These are phyloP conservation scores for Paraglomus occultum DNA, from an alignment of 192 early-diverging fungal species.

Conservation along the genomic window DNA sequence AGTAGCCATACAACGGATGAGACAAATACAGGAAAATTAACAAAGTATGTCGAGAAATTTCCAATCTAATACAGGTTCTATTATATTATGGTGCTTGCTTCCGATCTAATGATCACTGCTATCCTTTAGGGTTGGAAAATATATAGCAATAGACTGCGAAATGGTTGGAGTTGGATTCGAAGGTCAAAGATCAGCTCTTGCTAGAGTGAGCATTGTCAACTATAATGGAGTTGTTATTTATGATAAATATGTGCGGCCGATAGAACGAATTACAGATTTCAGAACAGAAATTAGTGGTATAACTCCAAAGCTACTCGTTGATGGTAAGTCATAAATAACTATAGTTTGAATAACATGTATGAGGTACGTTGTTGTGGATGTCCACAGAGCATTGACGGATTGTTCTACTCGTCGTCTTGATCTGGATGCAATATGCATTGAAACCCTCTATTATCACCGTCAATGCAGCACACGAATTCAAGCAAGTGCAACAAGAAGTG, in stretches of 20 bases:
- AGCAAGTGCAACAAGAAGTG: constrained; percentile 75
- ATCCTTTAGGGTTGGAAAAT: constrained; percentile 80
- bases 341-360: too few relatives aligned
- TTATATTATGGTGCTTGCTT: constrained; percentile 5
- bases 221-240: constrained; percentile 83
- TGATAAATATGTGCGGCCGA: constrained; percentile 83
- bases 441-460: too few relatives aligned
- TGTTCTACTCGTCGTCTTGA: too few relatives aligned
- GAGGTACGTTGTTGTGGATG: too few relatives aligned
- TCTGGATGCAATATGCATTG: too few relatives aligned
- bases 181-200: constrained; percentile 81
- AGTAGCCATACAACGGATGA: constrained; percentile 36
- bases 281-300: constrained; percentile 92
- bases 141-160: constrained; percentile 96
- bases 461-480: constrained; percentile 64
- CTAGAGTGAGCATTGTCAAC: constrained; percentile 92
- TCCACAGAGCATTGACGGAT: too few relatives aligned
- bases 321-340: constrained; percentile 33
- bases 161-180: constrained; percentile 95
- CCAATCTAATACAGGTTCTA: background rate
- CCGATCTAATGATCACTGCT: too few relatives aligned
- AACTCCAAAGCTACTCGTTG: constrained; percentile 66
- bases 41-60: constrained; percentile 28
- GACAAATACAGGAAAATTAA: constrained; percentile 22
- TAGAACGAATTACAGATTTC: constrained; percentile 88